Evolutionary conservation across 331 rosid species (phyloP).

Genomic region (Pyracantha coccinea): DNA sequence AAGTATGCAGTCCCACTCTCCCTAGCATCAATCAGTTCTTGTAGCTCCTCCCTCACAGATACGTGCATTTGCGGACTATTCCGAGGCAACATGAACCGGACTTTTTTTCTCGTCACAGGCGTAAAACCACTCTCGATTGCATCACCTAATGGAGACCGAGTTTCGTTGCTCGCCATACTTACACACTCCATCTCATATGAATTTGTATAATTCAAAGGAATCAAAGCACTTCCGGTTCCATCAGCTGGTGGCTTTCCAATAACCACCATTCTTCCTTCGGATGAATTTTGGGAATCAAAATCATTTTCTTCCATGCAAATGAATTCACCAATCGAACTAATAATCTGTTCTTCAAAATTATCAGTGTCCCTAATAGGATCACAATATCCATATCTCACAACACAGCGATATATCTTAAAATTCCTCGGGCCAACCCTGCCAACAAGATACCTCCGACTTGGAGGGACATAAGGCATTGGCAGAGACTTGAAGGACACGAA

Average conservation of each 20-base stretch:
- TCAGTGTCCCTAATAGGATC: conserved; percentile 50
- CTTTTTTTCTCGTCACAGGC: conserved; percentile 37
- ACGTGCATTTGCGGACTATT: conserved; percentile 48
- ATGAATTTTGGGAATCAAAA: conserved; percentile 34
- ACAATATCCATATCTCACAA: conserved; percentile 67
- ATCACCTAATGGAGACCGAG: conserved; percentile 25
- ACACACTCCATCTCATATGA: background rate
- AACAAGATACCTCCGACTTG: conserved; percentile 57
- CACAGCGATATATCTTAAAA: conserved; percentile 62
- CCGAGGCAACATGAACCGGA: conserved; percentile 56
- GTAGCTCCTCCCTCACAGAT: conserved; percentile 51
- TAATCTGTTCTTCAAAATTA: conserved; percentile 69
- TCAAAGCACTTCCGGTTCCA: conserved; percentile 37
- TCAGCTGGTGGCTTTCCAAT: conserved; percentile 43
- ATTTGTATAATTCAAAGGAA: conserved; percentile 33
- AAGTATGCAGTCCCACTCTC: conserved; percentile 84
- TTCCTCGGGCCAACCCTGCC: conserved; percentile 65
- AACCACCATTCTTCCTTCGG: conserved; percentile 48
- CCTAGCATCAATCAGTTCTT: conserved; percentile 62
- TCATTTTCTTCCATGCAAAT: conserved; percentile 50
- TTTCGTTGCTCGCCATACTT: conserved; percentile 21
- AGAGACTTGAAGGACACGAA: conserved; percentile 72
- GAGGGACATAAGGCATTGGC: conserved; percentile 51
- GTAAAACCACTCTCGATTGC: conserved; percentile 8
- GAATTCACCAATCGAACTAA: conserved; percentile 70